A percentile compares a stretch with the other conserved stretches of the same genome.
Evolutionary conservation across 129 eudicot species (phyloP).

Genomic region (sunflower (Helianthus annuus)): DNA sequence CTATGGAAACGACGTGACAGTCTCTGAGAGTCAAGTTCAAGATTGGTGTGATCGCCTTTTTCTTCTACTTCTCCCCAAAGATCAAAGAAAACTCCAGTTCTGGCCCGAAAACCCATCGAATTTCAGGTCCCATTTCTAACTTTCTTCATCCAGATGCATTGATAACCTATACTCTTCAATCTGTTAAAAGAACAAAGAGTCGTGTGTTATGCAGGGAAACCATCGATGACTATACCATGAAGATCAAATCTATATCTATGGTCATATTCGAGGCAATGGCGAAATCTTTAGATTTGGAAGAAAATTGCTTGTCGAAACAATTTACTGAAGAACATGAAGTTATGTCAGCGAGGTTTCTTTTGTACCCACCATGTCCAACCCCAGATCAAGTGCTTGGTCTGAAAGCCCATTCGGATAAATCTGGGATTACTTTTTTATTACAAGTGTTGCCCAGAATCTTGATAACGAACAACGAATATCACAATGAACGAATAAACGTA

Average conservation of each 20-base stretch:
- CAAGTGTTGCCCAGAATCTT: no score
- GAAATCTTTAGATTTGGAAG: conserved; percentile 48
- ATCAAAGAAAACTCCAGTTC: conserved; percentile 38
- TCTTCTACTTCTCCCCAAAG: conserved; percentile 47
- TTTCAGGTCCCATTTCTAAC: conserved; percentile 36
- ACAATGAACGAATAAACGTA: no score
- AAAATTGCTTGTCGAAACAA: conserved; percentile 43
- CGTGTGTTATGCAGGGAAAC: conserved; percentile 39
- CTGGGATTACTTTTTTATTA: conserved; percentile 47
- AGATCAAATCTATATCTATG: conserved; percentile 37
- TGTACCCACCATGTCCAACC: conserved; percentile 55
- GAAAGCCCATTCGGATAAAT: conserved; percentile 66
- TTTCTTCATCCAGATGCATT: not conserved
- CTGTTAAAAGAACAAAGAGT: not conserved
- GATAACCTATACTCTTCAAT: not conserved
- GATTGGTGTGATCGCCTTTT: conserved; percentile 80
- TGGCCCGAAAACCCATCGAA: conserved; percentile 58
- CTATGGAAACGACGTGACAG: conserved; percentile 61
- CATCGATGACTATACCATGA: conserved; percentile 43
- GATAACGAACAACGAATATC: no score
- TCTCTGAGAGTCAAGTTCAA: conserved; percentile 50
- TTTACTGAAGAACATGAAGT: conserved; percentile 40
- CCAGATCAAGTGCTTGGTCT: conserved; percentile 62
- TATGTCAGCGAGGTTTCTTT: conserved; percentile 46
- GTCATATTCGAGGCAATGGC: conserved; percentile 50